Base-by-base conservation (phyloP, 129 eudicot genomes). In the Lactuca saligna region DNA sequence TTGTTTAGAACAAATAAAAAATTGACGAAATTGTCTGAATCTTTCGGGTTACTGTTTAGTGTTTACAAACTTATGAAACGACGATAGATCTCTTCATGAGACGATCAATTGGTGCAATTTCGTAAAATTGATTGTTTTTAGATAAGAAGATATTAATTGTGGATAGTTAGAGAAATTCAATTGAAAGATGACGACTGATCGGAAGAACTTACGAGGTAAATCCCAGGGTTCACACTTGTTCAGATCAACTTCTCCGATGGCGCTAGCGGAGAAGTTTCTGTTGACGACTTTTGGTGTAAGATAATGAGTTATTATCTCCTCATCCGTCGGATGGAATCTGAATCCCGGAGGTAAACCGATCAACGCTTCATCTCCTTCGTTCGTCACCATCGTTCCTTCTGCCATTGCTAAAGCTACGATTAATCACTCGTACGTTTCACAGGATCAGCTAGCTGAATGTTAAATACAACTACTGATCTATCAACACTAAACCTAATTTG, bases 221-320 rank as follows among this genome's bases (percentile, higher is more conserved):
- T 89, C 96, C 96, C 96, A 89, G 0, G 96, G 96, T 61, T 89
- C 96, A 56, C 84, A 81, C 81, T 80, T 86, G 57, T 89, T 89
- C 1, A 89, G 83, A 84, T 89, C 92, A 75, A 81, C 96, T 54
- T 89, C 92, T 17, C 82, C 90, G 17, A 89, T 75, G 7, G 90
- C 93, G 15, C 41, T 61, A 3, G 96, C 89, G 6, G 66, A 54
- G 61, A 89, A 86, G 12, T 25, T 58, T 6, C 68, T 51, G 54
- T 89, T 73, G 35, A 79, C 25, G 8, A 82, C 90, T 63, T 84
- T 86, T 11, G 61, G 74, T 17, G 82, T 75, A 3, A 89, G 87
- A 78, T 89, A 89, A 69, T 86, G 86, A 76, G 84, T 80, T 25
- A 89, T 49, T 12, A 89, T 83, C 72, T 89, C 96, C 9, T 86